Evolutionary conservation across 225 moss, liverwort and hornwort genomes (phyloP).

Genomic region (Thuidium tamariscinum): DNA sequence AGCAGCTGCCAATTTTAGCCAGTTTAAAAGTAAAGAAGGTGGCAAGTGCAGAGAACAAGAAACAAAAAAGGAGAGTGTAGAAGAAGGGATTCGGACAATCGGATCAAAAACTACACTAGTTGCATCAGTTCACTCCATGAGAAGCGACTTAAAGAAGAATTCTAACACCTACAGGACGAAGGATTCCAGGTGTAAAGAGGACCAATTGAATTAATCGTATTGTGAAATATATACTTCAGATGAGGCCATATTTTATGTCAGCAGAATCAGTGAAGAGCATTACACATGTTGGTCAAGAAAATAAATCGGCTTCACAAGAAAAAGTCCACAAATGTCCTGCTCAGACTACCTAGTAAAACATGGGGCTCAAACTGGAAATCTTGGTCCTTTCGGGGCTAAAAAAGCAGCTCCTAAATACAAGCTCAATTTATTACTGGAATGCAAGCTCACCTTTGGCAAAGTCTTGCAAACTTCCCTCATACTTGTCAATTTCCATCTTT

Average conservation of each 20-base stretch:
- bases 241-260: background rate
- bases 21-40: background rate
- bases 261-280: background rate
- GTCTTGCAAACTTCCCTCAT: conserved; percentile 67
- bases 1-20: background rate
- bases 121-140: background rate
- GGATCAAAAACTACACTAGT: background rate
- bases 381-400: background rate
- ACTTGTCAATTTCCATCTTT: conserved; percentile 61
- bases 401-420: background rate
- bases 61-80: background rate
- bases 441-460: conserved; percentile 60
- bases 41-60: background rate
- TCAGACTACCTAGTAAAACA: too few species aligned
- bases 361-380: background rate
- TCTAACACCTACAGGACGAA: background rate
- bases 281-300: background rate
- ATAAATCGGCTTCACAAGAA: background rate
- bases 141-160: background rate
- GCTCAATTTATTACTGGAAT: background rate
- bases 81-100: background rate
- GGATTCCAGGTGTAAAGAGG: background rate
- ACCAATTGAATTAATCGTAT: background rate
- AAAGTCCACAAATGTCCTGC: background rate
- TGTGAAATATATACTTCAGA: background rate